A percentile compares a stretch with the other conserved stretches of the same genome.
These are phyloP conservation scores for Ormosia emarginata DNA, from an alignment of 306 rosid species.

Conservation along the genomic window DNA sequence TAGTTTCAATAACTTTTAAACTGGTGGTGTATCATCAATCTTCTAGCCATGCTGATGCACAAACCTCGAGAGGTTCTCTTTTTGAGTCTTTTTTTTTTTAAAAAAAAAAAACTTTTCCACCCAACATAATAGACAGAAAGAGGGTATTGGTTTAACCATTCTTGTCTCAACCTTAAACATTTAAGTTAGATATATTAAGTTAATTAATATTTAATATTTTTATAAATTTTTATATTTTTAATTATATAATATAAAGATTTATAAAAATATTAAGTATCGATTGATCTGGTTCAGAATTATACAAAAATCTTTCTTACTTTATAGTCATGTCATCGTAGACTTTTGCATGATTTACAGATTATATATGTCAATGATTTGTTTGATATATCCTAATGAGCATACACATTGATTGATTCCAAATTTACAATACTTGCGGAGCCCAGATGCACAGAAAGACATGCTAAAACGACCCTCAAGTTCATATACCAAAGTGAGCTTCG, in stretches of 20 bases:
- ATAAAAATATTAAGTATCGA: too few species aligned
- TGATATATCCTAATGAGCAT: background rate
- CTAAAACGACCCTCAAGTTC: background rate
- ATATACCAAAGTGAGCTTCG: too few species aligned
- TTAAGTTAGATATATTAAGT: too few species aligned
- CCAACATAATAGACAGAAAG: conserved; percentile 4
- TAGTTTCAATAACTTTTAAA: background rate
- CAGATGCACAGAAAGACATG: background rate
- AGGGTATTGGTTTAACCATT: background rate
- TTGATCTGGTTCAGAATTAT: too few species aligned
- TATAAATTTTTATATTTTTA: too few species aligned
- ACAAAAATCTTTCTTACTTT: too few species aligned
- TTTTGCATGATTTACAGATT: background rate
- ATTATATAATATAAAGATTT: too few species aligned
- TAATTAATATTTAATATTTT: too few species aligned
- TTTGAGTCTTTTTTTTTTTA: background rate
- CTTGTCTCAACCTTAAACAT: too few species aligned
- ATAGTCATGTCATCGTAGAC: background rate
- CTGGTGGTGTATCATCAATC: background rate
- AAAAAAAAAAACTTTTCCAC: background rate
- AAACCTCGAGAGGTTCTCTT: conserved; percentile 5
- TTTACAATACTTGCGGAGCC: background rate
- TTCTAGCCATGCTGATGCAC: background rate
- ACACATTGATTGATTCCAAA: background rate
- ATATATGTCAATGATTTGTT: background rate